phyloP scores from a whole-genome alignment of 306 rosid genomes.

The Pyrus bretschneideri region DNA sequence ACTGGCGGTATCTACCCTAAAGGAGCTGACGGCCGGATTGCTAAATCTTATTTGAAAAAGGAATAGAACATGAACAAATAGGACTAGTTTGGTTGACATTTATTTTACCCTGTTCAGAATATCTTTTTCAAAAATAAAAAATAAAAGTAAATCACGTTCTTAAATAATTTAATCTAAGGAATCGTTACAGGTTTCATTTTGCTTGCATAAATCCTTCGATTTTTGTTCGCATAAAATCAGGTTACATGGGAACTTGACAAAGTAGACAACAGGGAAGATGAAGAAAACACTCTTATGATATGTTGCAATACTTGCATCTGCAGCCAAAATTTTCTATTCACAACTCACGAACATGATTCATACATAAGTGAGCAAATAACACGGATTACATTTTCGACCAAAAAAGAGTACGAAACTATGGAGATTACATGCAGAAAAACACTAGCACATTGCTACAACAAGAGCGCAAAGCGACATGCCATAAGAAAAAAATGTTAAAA shows the following conservation, averaged over 20 bases:
- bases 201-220: no score
- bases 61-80: no score
- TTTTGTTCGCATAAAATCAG: not conserved
- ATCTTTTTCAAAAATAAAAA: no score
- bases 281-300: not conserved
- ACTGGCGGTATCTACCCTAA: constrained; percentile 79
- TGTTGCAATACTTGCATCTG: not conserved
- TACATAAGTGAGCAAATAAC: not conserved
- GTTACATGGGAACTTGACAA: not conserved
- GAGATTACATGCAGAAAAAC: not conserved
- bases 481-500: not conserved
- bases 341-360: not conserved
- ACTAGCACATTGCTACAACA: not conserved
- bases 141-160: not conserved
- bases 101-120: no score
- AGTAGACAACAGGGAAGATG: not conserved
- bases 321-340: not conserved
- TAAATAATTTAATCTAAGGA: no score
- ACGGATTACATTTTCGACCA: not conserved
- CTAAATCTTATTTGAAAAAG: constrained; percentile 24
- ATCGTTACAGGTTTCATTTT: no score
- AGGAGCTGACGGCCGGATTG: constrained; percentile 65
- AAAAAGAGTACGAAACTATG: not conserved
- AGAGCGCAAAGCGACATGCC: not conserved
- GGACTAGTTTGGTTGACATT: no score